These are phyloP conservation scores for Vitis hybrid DNA, from an alignment of 177 flowering plant species.

Conservation along the genomic window DNA sequence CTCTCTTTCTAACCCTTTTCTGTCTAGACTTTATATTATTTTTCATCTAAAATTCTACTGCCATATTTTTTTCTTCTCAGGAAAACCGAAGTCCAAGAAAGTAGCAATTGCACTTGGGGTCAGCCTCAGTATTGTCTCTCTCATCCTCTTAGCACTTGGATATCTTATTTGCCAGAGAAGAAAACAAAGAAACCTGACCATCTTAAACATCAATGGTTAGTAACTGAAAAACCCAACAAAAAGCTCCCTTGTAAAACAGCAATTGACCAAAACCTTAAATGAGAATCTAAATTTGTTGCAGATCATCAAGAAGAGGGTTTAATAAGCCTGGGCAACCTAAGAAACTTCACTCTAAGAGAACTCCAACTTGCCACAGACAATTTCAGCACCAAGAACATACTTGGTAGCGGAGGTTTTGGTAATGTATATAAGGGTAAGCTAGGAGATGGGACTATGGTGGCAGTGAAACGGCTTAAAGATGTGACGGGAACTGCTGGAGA, in stretches of 20 bases:
- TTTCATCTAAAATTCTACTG: neutral
- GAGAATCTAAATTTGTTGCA: slow-evolving; percentile 20
- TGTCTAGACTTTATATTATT: neutral
- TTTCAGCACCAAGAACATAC: slow-evolving; percentile 75
- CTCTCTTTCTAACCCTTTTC: neutral
- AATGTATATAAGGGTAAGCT: slow-evolving; percentile 84
- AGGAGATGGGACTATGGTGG: slow-evolving; percentile 68
- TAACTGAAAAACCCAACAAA: neutral
- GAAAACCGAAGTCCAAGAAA: slow-evolving; percentile 45
- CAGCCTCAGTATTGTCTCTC: slow-evolving; percentile 40
- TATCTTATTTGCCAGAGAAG: slow-evolving; percentile 46
- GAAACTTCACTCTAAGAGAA: slow-evolving; percentile 66
- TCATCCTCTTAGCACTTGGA: slow-evolving; percentile 35
- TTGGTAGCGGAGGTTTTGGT: slow-evolving; percentile 96
- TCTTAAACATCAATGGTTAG: slow-evolving; percentile 62
- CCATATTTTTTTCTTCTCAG: slow-evolving; percentile 21
- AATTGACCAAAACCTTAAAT: neutral
- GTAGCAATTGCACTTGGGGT: slow-evolving; percentile 72
- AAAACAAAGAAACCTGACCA: slow-evolving; percentile 32
- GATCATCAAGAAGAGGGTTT: slow-evolving; percentile 69
- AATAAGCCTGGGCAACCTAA: slow-evolving; percentile 64
- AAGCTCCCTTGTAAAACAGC: neutral
- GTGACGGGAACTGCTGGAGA: slow-evolving; percentile 64
- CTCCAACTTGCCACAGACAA: slow-evolving; percentile 77
- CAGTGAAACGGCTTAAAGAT: slow-evolving; percentile 85